Percentiles rank a stretch among this genome's conserved stretches.
Conservation (phyloP, 768 basidiomycete genomes). For the Mycena albidolilacea region DNA sequence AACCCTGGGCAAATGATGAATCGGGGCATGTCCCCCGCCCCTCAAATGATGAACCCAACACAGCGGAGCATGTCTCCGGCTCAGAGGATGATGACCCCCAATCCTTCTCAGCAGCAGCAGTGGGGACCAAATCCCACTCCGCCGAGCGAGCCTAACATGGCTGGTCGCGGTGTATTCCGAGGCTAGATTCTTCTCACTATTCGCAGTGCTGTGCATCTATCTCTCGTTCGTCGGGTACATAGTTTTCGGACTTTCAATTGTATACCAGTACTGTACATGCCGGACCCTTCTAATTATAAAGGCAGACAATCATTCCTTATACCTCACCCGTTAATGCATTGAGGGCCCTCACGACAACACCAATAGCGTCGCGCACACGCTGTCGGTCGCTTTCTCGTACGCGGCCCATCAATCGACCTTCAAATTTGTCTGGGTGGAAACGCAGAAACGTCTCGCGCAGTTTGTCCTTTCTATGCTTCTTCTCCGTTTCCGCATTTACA, state of each 20-base stretch:
- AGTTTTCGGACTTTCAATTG: conserved; percentile 24
- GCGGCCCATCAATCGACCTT: conserved; percentile 75
- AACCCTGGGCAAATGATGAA: conserved; percentile 15
- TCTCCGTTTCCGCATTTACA: conserved; percentile 47
- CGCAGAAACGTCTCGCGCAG: conserved; percentile 78
- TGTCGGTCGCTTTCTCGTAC: conserved; percentile 64
- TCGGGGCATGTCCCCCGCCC: conserved; percentile 22
- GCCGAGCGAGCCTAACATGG: conserved; percentile 51
- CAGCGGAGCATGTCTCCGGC: conserved; percentile 36
- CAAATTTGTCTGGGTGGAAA: conserved; percentile 89
- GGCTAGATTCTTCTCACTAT: conserved; percentile 34
- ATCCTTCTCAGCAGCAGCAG: conserved; percentile 36
- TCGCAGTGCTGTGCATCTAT: conserved; percentile 20
- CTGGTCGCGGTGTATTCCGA: conserved; percentile 59
- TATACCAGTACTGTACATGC: conserved; percentile 33
- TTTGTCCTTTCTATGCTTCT: conserved; percentile 70
- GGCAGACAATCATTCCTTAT: conserved; percentile 20
- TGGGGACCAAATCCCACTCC: conserved; percentile 23
- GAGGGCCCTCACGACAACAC: conserved; percentile 72
- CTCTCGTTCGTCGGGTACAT: conserved; percentile 1
- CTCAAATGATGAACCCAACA: conserved; percentile 39
- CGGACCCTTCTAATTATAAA: conserved; percentile 28
- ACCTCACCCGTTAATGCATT: conserved; percentile 65
- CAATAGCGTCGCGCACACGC: conserved; percentile 71
- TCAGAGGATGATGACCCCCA: conserved; percentile 22